Conservation (phyloP, 345 rosid species). For the Gossypium stocksii region DNA sequence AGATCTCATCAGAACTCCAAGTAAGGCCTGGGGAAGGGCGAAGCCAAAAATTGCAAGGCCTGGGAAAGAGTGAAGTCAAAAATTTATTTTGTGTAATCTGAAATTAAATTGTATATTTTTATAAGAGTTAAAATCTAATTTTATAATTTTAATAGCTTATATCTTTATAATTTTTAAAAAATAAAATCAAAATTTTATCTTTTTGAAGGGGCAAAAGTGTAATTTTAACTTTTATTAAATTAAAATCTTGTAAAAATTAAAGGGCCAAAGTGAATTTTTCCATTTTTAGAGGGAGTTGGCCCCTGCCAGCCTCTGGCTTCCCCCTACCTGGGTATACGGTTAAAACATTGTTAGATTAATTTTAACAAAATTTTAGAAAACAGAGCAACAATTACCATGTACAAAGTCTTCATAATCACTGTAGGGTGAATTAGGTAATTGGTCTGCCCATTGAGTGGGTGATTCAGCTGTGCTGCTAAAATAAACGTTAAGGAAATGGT, state of each 20-base stretch:
- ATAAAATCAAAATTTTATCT: too few species aligned
- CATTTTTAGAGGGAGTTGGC: too few species aligned
- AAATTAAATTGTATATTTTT: too few species aligned
- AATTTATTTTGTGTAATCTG: too few species aligned
- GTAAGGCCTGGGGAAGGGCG: constrained; percentile 54
- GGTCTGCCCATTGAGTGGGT: constrained; percentile 33
- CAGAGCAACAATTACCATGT: constrained; percentile 46
- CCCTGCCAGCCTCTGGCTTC: too few species aligned
- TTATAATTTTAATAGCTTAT: too few species aligned
- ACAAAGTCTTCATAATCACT: constrained; percentile 88
- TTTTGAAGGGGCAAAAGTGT: too few species aligned
- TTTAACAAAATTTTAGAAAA: not conserved
- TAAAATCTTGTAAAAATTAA: too few species aligned
- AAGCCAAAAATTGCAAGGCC: constrained; percentile 44
- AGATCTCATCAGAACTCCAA: constrained; percentile 89
- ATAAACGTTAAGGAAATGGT: not conserved
- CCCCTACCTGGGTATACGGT: not conserved
- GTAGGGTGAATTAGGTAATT: constrained; percentile 51
- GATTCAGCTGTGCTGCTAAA: constrained; percentile 37
- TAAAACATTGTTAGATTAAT: constrained; percentile 14
- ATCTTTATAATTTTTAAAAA: too few species aligned
- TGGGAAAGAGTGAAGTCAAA: constrained; percentile 12
- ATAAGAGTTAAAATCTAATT: too few species aligned
- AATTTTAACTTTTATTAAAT: too few species aligned
- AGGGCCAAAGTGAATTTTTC: too few species aligned